Conservation (phyloP, 2,329 filamentous ascomycete species). For the Colletotrichum neosansevieriae region DNA sequence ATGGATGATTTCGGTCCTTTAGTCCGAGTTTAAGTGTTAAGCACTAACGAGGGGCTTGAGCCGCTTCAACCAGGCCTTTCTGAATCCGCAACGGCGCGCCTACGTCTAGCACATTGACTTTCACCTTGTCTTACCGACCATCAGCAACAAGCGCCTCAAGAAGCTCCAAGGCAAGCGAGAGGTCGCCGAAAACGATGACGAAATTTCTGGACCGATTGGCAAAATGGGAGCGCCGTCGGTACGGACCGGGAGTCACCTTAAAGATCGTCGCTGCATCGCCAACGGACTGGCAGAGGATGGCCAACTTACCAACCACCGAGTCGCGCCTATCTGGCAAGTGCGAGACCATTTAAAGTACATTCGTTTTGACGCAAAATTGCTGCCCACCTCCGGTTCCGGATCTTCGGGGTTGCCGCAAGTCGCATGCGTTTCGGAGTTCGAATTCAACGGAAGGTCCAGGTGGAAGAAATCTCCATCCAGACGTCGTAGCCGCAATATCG, state of each 20-base stretch:
- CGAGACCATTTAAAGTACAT: conserved; percentile 4
- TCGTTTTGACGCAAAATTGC: neutral
- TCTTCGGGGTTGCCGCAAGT: conserved; percentile 3
- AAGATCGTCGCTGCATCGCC: conserved; percentile 1
- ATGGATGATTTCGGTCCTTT: conserved; percentile 1
- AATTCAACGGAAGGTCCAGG: neutral
- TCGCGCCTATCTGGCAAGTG: conserved; percentile 9
- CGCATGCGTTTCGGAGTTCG: conserved; percentile 13
- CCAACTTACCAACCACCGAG: neutral
- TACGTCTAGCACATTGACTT: conserved; percentile 21
- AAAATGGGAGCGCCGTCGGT: conserved; percentile 14
- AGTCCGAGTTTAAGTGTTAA: conserved; percentile 8
- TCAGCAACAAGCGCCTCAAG: conserved; percentile 9
- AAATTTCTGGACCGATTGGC: neutral
- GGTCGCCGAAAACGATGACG: neutral
- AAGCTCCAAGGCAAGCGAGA: conserved; percentile 2
- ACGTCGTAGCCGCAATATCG: neutral
- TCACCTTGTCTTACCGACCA: conserved; percentile 5
- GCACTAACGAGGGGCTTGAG: conserved; percentile 19
- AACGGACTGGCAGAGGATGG: conserved; percentile 17
- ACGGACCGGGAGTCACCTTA: conserved; percentile 2
- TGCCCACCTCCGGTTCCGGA: neutral
- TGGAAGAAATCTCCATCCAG: conserved; percentile 4
- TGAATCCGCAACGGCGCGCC: conserved; percentile 12
- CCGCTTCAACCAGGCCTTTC: conserved; percentile 23